A percentile compares a stretch with the other conserved stretches of the same genome.
These are phyloP conservation scores for Kregervanrija pseudodelftensis DNA, from an alignment of 805 yeast genomes.

Conservation along the genomic window DNA sequence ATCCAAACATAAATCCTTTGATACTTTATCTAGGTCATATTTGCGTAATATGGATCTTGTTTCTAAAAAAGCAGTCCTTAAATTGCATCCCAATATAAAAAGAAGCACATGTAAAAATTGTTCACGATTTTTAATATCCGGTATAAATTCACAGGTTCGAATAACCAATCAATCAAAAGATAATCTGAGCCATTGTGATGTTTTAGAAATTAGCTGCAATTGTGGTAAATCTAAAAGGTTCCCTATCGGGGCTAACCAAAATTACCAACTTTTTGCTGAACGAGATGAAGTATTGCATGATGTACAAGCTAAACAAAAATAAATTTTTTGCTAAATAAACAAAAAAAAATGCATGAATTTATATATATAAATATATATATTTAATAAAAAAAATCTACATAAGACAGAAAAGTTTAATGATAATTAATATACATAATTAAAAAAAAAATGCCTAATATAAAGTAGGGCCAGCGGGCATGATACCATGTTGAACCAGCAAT, in stretches of 20 bases:
- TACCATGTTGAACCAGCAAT: constrained; percentile 14
- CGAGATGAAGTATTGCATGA: constrained; percentile 21
- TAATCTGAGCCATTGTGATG: constrained; percentile 32
- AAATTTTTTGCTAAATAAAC: not conserved
- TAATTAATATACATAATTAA: not conserved
- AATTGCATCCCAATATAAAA: constrained; percentile 58
- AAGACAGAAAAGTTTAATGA: not conserved
- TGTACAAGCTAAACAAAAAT: not conserved
- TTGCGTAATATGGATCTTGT: constrained; percentile 50
- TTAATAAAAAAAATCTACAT: too few species aligned
- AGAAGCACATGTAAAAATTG: constrained; percentile 67
- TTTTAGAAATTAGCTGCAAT: constrained; percentile 41
- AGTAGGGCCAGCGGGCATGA: constrained; percentile 5
- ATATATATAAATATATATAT: not conserved
- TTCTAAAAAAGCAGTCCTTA: constrained; percentile 59
- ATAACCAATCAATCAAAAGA: constrained; percentile 37
- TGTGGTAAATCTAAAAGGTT: constrained; percentile 51
- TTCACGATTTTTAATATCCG: constrained; percentile 42
- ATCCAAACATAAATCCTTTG: constrained; percentile 14
- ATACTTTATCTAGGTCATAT: constrained; percentile 48
- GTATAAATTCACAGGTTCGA: constrained; percentile 31
- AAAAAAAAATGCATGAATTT: not conserved
- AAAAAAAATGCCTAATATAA: constrained; percentile 4
- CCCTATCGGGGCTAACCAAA: constrained; percentile 53
- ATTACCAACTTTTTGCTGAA: constrained; percentile 42